Base-by-base conservation (phyloP, 2,329 filamentous ascomycete species). In the Diplodia seriata region DNA sequence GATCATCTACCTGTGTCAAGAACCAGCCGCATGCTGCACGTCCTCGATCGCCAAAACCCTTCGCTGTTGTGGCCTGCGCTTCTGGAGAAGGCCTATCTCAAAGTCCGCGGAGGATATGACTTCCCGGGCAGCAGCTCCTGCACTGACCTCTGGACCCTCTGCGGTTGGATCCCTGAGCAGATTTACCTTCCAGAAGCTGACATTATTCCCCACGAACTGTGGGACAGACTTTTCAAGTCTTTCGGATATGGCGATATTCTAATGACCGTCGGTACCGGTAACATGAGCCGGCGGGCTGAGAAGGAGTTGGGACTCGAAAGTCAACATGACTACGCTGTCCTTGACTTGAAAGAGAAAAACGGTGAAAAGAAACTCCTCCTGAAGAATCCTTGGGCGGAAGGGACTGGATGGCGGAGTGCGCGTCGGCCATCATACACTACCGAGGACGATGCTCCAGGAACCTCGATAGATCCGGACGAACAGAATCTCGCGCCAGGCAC, bases 71-170 rank as follows among this genome's bases (percentile, higher is more conserved):
- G 94, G 93, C 95, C 95, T 6, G 93, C 94, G 2, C 84, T 99
- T 4, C 82, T 98, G 18, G 95, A 99, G 77, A 99, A 99, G 76
- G 95, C 95, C 0, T 99, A 99, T 73, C 83, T 99, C 1, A 99
- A 98, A 81, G 88, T 98, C 12, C 88, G 94, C 67, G 95, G 95
- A 33, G 95, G 95, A 40, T 99, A 99, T 77, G 94, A 99, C 75
- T 99, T 99, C 72, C 94, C 95, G 0, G 95, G 95, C 8, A 98
- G 95, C 75, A 98, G 98, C 77, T 98, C 94, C 0, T 94, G 93
- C 12, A 98, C 94, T 2, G 95, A 99, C 78, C 81, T 99, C 4
- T 97, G 92, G 88, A 90, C 96, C 1, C 80, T 99, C 66, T 97
- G 91, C 0, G 94, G 95, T 36, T 99, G 95, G 95, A 93, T 99